phyloP scores from a whole-genome alignment of 1,284 basidiomycete genomes.

The Leccinum pallidistipes region DNA sequence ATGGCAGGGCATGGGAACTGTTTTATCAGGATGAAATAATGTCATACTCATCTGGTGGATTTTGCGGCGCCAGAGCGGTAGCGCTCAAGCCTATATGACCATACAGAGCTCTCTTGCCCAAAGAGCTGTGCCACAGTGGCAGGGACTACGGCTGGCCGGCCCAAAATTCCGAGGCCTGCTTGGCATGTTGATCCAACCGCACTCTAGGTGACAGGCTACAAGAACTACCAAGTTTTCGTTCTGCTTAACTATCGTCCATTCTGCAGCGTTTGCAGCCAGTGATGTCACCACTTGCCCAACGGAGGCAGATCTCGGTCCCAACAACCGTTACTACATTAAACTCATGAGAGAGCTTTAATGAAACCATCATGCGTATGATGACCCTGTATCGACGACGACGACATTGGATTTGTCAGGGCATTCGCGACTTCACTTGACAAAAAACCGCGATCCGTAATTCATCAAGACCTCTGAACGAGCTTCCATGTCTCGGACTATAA shows the following conservation, averaged over 20 bases:
- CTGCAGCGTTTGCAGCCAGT: background rate
- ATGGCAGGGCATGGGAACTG: background rate
- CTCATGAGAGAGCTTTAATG: slow-evolving; percentile 9
- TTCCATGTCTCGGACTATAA: slow-evolving; percentile 37
- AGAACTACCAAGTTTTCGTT: background rate
- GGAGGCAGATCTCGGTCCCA: background rate
- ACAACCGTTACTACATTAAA: background rate
- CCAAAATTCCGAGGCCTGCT: background rate
- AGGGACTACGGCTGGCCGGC: background rate
- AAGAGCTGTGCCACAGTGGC: background rate
- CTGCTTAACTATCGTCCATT: background rate
- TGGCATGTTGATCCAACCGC: background rate
- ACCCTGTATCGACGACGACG: no score
- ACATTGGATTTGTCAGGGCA: background rate
- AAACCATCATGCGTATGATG: background rate
- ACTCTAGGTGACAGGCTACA: background rate
- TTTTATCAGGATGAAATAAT: background rate
- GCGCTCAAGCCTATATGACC: background rate
- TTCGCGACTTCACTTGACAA: slow-evolving; percentile 19
- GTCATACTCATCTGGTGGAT: background rate
- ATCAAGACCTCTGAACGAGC: slow-evolving; percentile 49
- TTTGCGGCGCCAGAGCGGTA: background rate
- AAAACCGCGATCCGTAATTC: slow-evolving; percentile 52
- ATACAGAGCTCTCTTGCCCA: slow-evolving; percentile 7
- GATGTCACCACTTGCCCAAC: background rate